phyloP scores from a whole-genome alignment of 1,139 yeast genomes.

The Casaregolazyma suthepensis region DNA sequence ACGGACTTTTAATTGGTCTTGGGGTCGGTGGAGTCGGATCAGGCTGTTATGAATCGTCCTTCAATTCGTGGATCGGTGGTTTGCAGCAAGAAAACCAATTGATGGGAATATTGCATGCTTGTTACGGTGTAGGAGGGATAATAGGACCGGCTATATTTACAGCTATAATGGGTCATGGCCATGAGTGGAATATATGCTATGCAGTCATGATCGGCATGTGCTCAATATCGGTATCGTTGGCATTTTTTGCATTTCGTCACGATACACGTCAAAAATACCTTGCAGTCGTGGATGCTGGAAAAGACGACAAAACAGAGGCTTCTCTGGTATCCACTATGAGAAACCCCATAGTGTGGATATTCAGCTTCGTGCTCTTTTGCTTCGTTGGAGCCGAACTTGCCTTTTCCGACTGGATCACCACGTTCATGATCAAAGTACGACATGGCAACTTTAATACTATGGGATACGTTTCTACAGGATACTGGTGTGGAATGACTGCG shows the following conservation, averaged over 20 bases:
- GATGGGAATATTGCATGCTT: constrained; percentile 51
- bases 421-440: constrained; percentile 53
- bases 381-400: constrained; percentile 67
- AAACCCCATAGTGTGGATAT: constrained; percentile 54
- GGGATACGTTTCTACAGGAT: constrained; percentile 65
- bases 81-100: constrained; percentile 44
- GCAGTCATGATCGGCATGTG: constrained; percentile 41
- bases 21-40: constrained; percentile 55
- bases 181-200: constrained; percentile 50
- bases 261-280: constrained; percentile 10
- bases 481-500: constrained; percentile 63
- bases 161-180: constrained; percentile 41
- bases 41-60: constrained; percentile 50
- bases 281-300: neutral
- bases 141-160: constrained; percentile 54
- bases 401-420: constrained; percentile 66
- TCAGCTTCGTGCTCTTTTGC: constrained; percentile 50
- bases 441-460: constrained; percentile 40
- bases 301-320: constrained; percentile 4
- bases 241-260: constrained; percentile 18
- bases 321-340: constrained; percentile 31
- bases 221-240: constrained; percentile 23
- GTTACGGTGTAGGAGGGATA: constrained; percentile 60
- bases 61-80: constrained; percentile 50
- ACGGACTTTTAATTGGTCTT: constrained; percentile 44